Percentiles rank a stretch among this genome's conserved stretches.
phyloP scores from a whole-genome alignment of 441 rosid genomes.

The Gossypium aridum region DNA sequence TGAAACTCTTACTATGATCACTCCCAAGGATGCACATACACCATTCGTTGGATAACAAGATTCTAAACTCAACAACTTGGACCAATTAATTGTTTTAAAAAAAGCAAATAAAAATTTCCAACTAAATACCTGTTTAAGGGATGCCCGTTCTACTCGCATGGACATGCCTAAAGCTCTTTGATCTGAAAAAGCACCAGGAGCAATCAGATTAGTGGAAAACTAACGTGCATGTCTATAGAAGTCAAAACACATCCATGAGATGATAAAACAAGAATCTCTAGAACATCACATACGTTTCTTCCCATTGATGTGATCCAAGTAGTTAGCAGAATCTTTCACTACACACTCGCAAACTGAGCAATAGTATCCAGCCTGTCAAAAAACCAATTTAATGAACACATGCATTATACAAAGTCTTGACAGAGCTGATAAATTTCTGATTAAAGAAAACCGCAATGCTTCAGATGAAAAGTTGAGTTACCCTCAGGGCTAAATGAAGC shows the following conservation, averaged over 20 bases:
- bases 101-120: background rate
- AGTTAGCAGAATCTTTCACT: conserved; percentile 98
- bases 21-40: background rate
- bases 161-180: conserved; percentile 99
- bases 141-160: conserved; percentile 93
- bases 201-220: conserved; percentile 5
- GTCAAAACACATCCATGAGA: background rate
- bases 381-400: conserved; percentile 9
- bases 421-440: background rate
- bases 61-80: background rate
- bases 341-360: conserved; percentile 96
- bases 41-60: background rate
- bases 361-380: conserved; percentile 84
- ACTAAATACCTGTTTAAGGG: conserved; percentile 65
- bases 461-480: background rate
- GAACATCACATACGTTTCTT: conserved; percentile 68
- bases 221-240: background rate
- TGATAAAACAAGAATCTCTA: background rate
- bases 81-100: background rate
- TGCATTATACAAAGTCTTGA: background rate
- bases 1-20: background rate
- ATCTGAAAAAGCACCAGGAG: conserved; percentile 31
- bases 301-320: conserved; percentile 95
- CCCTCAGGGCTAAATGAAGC: background rate
- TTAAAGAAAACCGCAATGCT: background rate